Evolutionary conservation across 257 asterid species (phyloP).

Genomic region (Solanum sitiens): DNA sequence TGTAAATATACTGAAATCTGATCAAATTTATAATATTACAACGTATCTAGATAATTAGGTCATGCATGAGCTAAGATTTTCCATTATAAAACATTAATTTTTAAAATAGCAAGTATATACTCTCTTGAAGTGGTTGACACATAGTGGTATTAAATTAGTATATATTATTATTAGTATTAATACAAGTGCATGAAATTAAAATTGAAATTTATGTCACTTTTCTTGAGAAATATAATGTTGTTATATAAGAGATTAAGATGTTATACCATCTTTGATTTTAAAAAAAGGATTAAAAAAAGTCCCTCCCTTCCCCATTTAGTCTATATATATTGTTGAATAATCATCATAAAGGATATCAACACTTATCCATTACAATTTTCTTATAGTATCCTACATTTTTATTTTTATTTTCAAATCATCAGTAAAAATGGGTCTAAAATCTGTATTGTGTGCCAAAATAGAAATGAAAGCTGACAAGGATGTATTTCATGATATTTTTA

Average conservation of each 20-base stretch:
- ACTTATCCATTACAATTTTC: neutral
- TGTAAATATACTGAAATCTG: too few relatives aligned
- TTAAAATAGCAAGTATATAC: too few relatives aligned
- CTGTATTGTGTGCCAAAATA: neutral
- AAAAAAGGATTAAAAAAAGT: neutral
- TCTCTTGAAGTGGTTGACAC: neutral
- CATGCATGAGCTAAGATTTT: too few relatives aligned
- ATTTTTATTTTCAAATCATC: too few relatives aligned
- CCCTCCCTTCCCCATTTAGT: neutral
- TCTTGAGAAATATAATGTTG: neutral
- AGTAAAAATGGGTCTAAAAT: neutral
- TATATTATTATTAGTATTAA: too few relatives aligned
- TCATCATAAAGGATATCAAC: neutral
- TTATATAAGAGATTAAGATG: neutral
- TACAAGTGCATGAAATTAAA: too few relatives aligned
- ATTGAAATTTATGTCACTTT: neutral
- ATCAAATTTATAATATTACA: too few relatives aligned
- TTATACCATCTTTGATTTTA: neutral
- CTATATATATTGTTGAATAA: neutral
- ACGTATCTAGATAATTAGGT: too few relatives aligned
- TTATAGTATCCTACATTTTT: neutral
- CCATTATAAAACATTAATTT: too few relatives aligned
- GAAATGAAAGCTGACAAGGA: neutral
- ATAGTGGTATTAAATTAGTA: too few relatives aligned
- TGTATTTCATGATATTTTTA: constrained; percentile 4